Percentiles rank a stretch among this genome's conserved stretches.
phyloP scores from a whole-genome alignment of 352 stramenopile species.

The Globisporangium orthogonon region DNA sequence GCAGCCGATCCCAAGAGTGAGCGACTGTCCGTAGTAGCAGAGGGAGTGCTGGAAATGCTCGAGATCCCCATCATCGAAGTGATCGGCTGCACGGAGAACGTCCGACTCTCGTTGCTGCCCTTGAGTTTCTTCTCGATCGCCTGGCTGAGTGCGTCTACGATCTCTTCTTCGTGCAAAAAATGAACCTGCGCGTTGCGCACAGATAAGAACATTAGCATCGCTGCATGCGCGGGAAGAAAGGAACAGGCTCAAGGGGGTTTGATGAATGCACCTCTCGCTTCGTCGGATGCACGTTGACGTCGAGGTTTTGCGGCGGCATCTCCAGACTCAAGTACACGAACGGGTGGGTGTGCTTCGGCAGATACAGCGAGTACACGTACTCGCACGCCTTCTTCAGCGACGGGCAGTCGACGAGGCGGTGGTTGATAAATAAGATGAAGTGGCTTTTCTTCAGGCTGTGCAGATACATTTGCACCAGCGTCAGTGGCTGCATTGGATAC shows the following conservation, averaged over 20 bases:
- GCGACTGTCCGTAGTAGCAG: not conserved
- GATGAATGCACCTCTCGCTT: constrained; percentile 84
- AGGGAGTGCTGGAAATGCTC: constrained; percentile 3
- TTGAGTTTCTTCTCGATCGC: constrained; percentile 78
- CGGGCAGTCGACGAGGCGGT: constrained; percentile 92
- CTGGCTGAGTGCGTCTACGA: constrained; percentile 79
- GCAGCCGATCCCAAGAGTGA: constrained; percentile 9
- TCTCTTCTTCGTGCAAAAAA: constrained; percentile 93
- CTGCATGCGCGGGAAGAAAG: not conserved
- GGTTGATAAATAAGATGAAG: constrained; percentile 97
- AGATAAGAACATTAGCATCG: not conserved
- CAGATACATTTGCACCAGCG: too few relatives aligned
- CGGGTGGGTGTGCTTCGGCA: constrained; percentile 92
- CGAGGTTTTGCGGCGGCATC: constrained; percentile 91
- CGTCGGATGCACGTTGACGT: constrained; percentile 99
- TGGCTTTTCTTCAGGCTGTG: constrained; percentile 73
- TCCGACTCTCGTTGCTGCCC: constrained; percentile 86
- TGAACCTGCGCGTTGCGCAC: constrained; percentile 59
- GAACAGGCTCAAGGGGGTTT: not conserved
- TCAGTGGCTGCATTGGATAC: not conserved
- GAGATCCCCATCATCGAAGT: constrained; percentile 42
- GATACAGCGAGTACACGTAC: constrained; percentile 91
- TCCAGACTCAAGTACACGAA: constrained; percentile 97
- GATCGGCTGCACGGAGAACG: constrained; percentile 88
- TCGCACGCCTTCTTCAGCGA: constrained; percentile 92